phyloP scores from a whole-genome alignment of 2,329 filamentous ascomycete genomes.

The Xylaria sp. region DNA sequence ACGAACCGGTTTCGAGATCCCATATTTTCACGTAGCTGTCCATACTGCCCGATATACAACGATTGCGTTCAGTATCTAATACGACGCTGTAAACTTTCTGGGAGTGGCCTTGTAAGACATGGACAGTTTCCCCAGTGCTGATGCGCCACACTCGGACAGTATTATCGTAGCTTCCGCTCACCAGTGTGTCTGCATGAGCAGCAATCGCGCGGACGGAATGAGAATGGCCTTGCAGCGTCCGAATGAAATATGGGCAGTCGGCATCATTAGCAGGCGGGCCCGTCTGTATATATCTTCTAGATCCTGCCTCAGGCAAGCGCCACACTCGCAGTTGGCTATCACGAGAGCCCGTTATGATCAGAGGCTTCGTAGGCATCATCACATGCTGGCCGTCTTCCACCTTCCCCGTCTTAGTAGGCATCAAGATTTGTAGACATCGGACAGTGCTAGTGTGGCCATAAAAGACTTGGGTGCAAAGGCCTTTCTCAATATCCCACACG shows the following conservation, averaged over 20 bases:
- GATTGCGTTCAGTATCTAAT: constrained; percentile 87
- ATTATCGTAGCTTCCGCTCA: constrained; percentile 96
- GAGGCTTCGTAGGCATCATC: constrained; percentile 91
- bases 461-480: constrained; percentile 92
- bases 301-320: constrained; percentile 86
- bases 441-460: constrained; percentile 98
- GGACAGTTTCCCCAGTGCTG: constrained; percentile 88
- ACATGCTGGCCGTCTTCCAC: constrained; percentile 77
- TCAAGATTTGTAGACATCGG: constrained; percentile 91
- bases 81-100: constrained; percentile 99
- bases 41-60: constrained; percentile 98
- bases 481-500: constrained; percentile 98
- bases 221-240: constrained; percentile 84
- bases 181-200: constrained; percentile 92
- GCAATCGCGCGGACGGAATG: constrained; percentile 97
- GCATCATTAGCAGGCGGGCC: constrained; percentile 77
- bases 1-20: constrained; percentile 87
- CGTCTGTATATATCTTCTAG: constrained; percentile 81
- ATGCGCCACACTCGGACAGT: constrained; percentile 97
- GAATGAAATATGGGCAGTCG: constrained; percentile 95
- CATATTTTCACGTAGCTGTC: constrained; percentile 98
- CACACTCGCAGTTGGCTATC: constrained; percentile 95
- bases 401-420: constrained; percentile 82
- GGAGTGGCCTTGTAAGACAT: constrained; percentile 85
- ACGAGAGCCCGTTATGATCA: constrained; percentile 97